Evolutionary conservation across 2,329 filamentous ascomycete genomes (phyloP).

Genomic region (Exophiala alcalophila): DNA sequence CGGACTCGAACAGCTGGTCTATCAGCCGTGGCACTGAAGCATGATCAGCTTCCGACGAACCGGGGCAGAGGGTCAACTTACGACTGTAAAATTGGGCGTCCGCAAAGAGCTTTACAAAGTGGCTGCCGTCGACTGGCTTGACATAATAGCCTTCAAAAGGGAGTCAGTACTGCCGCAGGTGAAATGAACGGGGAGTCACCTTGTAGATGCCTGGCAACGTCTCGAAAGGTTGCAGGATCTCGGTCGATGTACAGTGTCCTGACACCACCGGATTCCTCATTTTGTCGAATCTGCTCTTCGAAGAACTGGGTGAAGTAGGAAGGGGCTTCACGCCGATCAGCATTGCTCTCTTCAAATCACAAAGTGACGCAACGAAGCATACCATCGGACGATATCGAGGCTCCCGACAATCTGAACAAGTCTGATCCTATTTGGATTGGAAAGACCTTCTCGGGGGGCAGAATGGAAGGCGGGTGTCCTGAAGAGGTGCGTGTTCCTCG

Average conservation of each 20-base stretch:
- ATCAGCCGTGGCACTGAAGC: slow-evolving; percentile 77
- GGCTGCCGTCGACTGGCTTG: slow-evolving; percentile 71
- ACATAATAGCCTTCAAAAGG: slow-evolving; percentile 70
- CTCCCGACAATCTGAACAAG: slow-evolving; percentile 66
- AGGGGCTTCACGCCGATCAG: no score
- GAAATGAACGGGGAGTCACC: slow-evolving; percentile 40
- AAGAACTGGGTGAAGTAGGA: slow-evolving; percentile 98
- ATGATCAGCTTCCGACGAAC: slow-evolving; percentile 9
- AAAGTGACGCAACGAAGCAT: no score
- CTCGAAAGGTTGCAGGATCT: slow-evolving; percentile 81
- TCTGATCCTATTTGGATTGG: slow-evolving; percentile 68
- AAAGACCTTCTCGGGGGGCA: slow-evolving; percentile 63
- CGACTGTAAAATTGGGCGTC: slow-evolving; percentile 92
- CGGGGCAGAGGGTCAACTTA: slow-evolving; percentile 42
- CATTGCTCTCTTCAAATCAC: no score
- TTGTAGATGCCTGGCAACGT: slow-evolving; percentile 87
- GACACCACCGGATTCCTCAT: slow-evolving; percentile 59
- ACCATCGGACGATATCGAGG: slow-evolving; percentile 71
- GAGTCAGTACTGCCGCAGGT: slow-evolving; percentile 3
- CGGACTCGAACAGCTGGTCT: slow-evolving; percentile 84
- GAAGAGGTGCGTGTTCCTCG: slow-evolving; percentile 25
- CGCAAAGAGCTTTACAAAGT: slow-evolving; percentile 89
- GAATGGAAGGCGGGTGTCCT: slow-evolving; percentile 29
- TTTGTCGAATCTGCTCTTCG: slow-evolving; percentile 69
- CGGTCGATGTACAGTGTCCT: slow-evolving; percentile 92